These are phyloP conservation scores for Termitomyces sp. DNA, from an alignment of 768 basidiomycete species.

Conservation along the genomic window DNA sequence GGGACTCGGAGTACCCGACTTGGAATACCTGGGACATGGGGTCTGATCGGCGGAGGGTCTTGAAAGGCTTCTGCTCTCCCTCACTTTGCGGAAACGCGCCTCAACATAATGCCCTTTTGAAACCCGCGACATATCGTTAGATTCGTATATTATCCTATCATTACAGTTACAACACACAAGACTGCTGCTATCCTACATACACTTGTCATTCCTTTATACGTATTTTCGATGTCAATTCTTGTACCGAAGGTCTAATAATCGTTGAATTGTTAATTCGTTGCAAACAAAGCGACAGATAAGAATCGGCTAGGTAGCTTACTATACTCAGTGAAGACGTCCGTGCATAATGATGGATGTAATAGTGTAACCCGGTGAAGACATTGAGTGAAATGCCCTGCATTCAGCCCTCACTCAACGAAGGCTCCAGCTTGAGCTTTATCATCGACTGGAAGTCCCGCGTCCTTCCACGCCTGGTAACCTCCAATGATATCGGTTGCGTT, in stretches of 20 bases:
- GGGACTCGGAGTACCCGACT: constrained; percentile 15
- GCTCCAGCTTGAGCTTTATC: constrained; percentile 8
- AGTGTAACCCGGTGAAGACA: too few relatives aligned
- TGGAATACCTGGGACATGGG: constrained; percentile 16
- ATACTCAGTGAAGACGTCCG: neutral
- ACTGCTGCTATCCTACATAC: constrained; percentile 5
- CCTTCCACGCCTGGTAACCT: constrained; percentile 68
- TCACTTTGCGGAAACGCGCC: neutral
- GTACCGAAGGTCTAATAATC: neutral
- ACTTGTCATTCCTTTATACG: constrained; percentile 5
- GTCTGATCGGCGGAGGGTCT: constrained; percentile 8
- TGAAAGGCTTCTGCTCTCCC: neutral
- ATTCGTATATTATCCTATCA: neutral
- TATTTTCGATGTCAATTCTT: neutral
- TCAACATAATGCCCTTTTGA: neutral
- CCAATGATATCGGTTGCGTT: constrained; percentile 78
- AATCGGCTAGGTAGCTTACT: neutral
- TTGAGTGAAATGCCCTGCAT: neutral
- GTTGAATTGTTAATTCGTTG: neutral
- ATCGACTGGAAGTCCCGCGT: constrained; percentile 56
- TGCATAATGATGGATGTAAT: neutral
- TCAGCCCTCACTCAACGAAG: neutral
- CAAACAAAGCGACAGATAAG: neutral
- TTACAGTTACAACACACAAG: neutral
- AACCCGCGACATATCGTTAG: neutral